Evolutionary conservation across 2,329 filamentous ascomycete genomes (phyloP), one percentile per base, ranked within the genome.

Genomic region (Fusarium brachygibbosum): DNA sequence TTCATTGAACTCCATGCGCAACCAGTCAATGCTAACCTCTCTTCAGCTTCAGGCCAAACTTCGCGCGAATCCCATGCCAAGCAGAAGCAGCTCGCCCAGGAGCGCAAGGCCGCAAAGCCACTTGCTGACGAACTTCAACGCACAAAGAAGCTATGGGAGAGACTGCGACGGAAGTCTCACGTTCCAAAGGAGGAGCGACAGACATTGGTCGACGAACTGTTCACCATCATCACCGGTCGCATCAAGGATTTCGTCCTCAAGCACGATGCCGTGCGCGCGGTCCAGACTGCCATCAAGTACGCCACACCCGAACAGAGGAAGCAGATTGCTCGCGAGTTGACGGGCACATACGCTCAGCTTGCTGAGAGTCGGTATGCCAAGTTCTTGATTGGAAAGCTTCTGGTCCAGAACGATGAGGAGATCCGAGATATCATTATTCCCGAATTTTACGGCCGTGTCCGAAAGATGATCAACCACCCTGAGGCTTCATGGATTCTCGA

Each of bases 401-500:
- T 99, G 69, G 92, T 97, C n/a, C 93, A 97, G 77, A 93, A 94
- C 66, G 93, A 98, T 77, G 84, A 89, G 40, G 92, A 95, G 79
- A 93, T 97, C 69, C 88, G 94, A 75, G 92, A 97, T 77, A 82
- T 97, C 70, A 93, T 99, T 74, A 90, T 99, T 14, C 91, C 93
- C 42, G 94, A 99, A 79, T 98, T 99, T 82, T 98, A 96, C 79
- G 94, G 96, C 61, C 90, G 95, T 79, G 92, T 98, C 67, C 92
- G 93, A 77, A 93, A 94, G 76, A 84, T 98, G 76, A 98, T 98
- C 79, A 96, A 97, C 79, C 96, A 99, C 80, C 89, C 95, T 2
- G 97, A 99, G 81, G 96, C 93, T 32, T 94, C 93, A 40, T 99
- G 96, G 94, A 98, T 99, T 73, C 84, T 99, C 41, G 97, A 99